Percentiles rank a stretch among this genome's conserved stretches.
Conservation (phyloP, 139 green algal genomes). For the Diplosphaera chodatii region DNA sequence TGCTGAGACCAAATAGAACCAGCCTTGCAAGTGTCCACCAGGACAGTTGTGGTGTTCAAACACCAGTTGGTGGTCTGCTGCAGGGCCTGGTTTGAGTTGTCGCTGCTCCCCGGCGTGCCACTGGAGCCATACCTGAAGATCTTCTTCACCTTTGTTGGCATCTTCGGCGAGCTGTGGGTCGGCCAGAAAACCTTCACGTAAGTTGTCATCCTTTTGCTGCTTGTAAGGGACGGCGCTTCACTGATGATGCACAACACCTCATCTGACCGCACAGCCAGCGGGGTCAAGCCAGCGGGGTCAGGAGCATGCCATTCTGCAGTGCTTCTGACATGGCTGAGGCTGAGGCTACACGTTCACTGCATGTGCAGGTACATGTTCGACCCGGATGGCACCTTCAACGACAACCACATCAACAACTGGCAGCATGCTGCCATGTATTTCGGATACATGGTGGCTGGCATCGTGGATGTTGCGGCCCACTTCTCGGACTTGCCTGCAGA, state of each 20-base stretch:
- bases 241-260: no score
- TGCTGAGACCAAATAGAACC: no score
- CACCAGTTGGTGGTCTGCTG: no score
- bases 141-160: conserved; percentile 38
- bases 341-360: no score
- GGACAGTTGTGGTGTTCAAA: no score
- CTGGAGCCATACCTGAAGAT: conserved; percentile 52
- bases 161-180: conserved; percentile 54
- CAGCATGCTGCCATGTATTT: conserved; percentile 51
- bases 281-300: no score
- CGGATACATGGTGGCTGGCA: conserved; percentile 32
- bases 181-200: conserved; percentile 40
- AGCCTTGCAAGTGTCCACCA: no score
- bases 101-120: conserved; percentile 16
- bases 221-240: no score
- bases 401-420: conserved; percentile 48
- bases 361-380: conserved; percentile 27
- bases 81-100: conserved; percentile 28
- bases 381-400: conserved; percentile 32
- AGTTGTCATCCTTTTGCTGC: no score
- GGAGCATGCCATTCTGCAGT: no score
- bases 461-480: conserved; percentile 37
- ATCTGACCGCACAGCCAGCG: no score
- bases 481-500: conserved; percentile 4
- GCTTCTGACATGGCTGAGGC: no score